phyloP scores from a whole-genome alignment of 768 basidiomycete species.

The Pholiota microspora region DNA sequence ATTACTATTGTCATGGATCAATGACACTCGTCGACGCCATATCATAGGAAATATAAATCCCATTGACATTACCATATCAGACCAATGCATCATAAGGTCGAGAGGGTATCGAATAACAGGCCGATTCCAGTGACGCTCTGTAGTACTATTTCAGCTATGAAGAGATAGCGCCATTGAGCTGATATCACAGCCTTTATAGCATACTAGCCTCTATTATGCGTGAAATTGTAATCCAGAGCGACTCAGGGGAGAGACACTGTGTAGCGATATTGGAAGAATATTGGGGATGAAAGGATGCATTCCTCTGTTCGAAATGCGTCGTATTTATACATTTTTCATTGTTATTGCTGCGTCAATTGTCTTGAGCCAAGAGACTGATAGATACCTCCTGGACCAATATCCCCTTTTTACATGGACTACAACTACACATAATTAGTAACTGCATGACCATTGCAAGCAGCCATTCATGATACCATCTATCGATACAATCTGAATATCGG shows the following conservation, averaged over 20 bases:
- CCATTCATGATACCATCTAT: constrained; percentile 15
- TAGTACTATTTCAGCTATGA: constrained; percentile 58
- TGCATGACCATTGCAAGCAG: constrained; percentile 27
- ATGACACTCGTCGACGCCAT: too few species aligned
- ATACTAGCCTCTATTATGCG: constrained; percentile 7
- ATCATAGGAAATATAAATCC: too few species aligned
- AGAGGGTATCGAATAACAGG: neutral
- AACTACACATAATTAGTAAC: constrained; percentile 15
- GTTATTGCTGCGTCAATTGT: neutral
- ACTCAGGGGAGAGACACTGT: neutral
- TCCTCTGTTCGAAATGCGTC: neutral
- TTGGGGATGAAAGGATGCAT: neutral
- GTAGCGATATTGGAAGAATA: neutral
- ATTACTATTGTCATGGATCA: too few species aligned
- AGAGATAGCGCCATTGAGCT: constrained; percentile 34
- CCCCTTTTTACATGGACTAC: neutral
- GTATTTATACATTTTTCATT: constrained; percentile 18
- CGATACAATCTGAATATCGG: constrained; percentile 17
- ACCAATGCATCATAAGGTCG: neutral
- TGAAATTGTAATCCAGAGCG: constrained; percentile 16
- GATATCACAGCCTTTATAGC: constrained; percentile 23
- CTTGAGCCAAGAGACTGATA: constrained; percentile 6
- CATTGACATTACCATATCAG: too few species aligned
- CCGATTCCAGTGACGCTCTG: neutral
- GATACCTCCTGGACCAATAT: neutral